Conservation (phyloP, 805 yeast genomes). For the Grigorovia yakushimaensis region DNA sequence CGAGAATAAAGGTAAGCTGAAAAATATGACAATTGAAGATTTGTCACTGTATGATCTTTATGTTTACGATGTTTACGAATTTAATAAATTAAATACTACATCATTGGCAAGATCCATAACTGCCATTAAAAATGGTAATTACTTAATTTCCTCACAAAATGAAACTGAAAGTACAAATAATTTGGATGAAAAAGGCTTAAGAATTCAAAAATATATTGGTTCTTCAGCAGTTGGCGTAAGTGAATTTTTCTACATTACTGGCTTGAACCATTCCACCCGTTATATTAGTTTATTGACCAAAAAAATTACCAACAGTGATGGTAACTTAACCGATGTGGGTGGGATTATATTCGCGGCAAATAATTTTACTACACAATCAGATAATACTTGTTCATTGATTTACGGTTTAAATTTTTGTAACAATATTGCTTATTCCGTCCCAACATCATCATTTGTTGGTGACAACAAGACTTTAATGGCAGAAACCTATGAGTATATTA, state of each 20-base stretch:
- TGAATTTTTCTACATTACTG: constrained; percentile 54
- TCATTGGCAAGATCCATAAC: constrained; percentile 53
- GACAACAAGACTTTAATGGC: constrained; percentile 31
- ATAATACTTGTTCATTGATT: constrained; percentile 59
- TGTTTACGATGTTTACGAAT: constrained; percentile 37
- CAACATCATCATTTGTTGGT: constrained; percentile 36
- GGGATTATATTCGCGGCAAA: constrained; percentile 55
- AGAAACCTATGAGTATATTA: constrained; percentile 52
- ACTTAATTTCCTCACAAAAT: constrained; percentile 23
- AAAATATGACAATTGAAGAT: constrained; percentile 18
- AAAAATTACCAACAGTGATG: constrained; percentile 27
- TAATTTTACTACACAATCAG: constrained; percentile 44
- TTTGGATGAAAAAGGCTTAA: constrained; percentile 11
- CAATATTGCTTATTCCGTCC: constrained; percentile 82
- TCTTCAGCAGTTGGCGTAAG: constrained; percentile 38
- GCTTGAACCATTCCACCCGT: constrained; percentile 47
- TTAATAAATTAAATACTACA: constrained; percentile 23
- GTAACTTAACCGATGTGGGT: constrained; percentile 34
- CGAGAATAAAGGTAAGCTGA: not conserved
- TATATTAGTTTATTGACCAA: constrained; percentile 59
- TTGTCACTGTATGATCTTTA: constrained; percentile 31
- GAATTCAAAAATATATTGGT: constrained; percentile 30
- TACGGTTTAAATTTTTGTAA: constrained; percentile 69
- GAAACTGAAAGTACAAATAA: constrained; percentile 2
- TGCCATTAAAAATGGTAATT: constrained; percentile 52